Base-by-base conservation (phyloP, 1,284 basidiomycete genomes). In the Austroboletus novae-zelandiae region DNA sequence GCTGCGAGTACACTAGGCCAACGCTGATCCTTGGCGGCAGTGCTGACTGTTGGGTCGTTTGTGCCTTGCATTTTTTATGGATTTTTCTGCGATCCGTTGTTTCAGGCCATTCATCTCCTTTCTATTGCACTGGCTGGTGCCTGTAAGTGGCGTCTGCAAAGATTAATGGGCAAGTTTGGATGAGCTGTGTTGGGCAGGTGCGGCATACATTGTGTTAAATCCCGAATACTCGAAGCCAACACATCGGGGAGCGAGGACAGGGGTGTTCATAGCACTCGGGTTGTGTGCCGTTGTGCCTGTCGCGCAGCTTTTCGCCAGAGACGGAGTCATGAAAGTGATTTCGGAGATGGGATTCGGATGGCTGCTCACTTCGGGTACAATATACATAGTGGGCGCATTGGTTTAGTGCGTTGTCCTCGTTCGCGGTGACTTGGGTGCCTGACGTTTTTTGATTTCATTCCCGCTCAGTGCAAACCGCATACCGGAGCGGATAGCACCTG, bases 251-350 rank as follows among this genome's bases (percentile, higher is more conserved):
- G 80, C 88, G 50, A 83, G 94, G 20, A 94, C 92, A 4, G 69
- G 74, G 18, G 83, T 92, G 9, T 97, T 96, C 71, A 79, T 94
- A 56, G 80, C 77, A 10, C 81, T 96, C 14, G 93, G 94, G 14
- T 70, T 91, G 27, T 84, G 81, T 55, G 87, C 83, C 9, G 68
- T 89, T 35, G 61, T 91, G 6, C 94, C 93, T 25, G 75, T 91
- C 15, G 70, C 74, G 11, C 92, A 97, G 63, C 74, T 83, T 39
- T 61, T 87, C 29, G 45, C 77, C 39, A 71, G 76, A 14, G 83
- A 86, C 61, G 89, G 86, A 13, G 68, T 79, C 49, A 55, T 67
- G 43, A 77, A 75, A 54, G 70, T 86, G 40, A 70, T 80, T 48
- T 65, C 72, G 48, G 80, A 82, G 53, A 84, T 89, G 77, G 88